Percentiles rank a stretch among this genome's conserved stretches.
Evolutionary conservation across 495 filamentous ascomycete species (phyloP).

Genomic region (Amniculicola lignicola): DNA sequence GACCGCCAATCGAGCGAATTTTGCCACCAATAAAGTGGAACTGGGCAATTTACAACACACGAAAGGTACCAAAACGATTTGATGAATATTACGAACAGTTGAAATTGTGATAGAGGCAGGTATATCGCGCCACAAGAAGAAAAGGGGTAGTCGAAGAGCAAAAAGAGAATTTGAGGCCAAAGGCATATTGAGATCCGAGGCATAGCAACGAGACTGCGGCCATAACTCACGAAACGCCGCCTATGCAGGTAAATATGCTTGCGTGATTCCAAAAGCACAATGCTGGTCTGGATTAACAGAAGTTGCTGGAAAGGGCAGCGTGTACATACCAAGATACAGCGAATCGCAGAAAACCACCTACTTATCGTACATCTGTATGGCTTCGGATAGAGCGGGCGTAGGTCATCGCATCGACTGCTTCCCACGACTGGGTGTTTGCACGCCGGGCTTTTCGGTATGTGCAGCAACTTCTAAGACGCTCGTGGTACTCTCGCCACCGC

Average conservation of each 20-base stretch:
- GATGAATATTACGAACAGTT: no score
- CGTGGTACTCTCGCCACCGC: conserved; percentile 33
- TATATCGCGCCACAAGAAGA: no score
- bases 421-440: conserved; percentile 69
- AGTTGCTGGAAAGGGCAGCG: background rate
- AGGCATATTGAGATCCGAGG: no score
- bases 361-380: no score
- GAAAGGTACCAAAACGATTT: no score
- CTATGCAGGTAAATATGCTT: conserved; percentile 5
- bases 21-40: background rate
- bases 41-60: conserved; percentile 14
- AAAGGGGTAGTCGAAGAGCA: background rate
- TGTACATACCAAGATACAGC: background rate
- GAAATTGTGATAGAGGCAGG: no score
- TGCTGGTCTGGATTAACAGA: background rate
- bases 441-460: conserved; percentile 78
- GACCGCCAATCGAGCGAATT: no score
- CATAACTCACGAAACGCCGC: conserved; percentile 1
- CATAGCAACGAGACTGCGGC: no score
- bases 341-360: background rate
- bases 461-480: conserved; percentile 70
- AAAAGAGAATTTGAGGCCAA: no score
- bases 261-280: background rate
- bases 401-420: conserved; percentile 11
- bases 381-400: no score